A percentile compares a stretch with the other conserved stretches of the same genome.
phyloP scores from a whole-genome alignment of 257 asterid genomes.

The Fraxinus quadrangulata region DNA sequence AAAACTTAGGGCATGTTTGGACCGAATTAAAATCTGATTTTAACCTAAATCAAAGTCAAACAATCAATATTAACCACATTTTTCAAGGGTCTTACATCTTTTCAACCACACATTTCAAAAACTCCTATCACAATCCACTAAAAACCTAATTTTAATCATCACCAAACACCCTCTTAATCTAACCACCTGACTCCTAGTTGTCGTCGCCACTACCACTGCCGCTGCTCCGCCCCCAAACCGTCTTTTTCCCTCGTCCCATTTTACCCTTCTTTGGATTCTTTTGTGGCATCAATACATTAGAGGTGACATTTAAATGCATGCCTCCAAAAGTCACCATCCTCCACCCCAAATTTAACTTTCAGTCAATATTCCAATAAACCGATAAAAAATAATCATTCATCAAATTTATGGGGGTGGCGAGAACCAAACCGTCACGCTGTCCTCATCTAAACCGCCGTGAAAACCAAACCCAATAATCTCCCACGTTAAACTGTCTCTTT shows the following conservation, averaged over 20 bases:
- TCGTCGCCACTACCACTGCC: not conserved
- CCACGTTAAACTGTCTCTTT: not conserved
- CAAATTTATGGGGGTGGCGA: not conserved
- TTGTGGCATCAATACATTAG: slow-evolving; percentile 33
- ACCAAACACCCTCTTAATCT: too few species aligned
- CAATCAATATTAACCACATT: too few species aligned
- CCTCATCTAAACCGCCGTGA: slow-evolving; percentile 42
- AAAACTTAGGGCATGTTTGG: not conserved
- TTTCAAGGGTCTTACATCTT: too few species aligned
- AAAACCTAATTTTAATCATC: too few species aligned
- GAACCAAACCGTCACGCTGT: slow-evolving; percentile 48
- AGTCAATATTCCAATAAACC: slow-evolving; percentile 5
- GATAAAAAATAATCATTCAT: not conserved
- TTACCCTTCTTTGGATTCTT: not conserved
- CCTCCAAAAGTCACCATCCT: slow-evolving; percentile 31
- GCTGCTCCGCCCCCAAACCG: not conserved
- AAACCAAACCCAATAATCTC: slow-evolving; percentile 24
- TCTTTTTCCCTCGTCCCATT: not conserved
- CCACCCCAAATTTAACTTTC: slow-evolving; percentile 15
- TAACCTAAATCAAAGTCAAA: too few species aligned
- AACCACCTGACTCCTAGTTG: not conserved
- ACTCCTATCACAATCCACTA: too few species aligned
- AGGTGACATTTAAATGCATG: slow-evolving; percentile 37
- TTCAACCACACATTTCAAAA: too few species aligned
- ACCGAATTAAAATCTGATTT: too few species aligned